Evolutionary conservation across 2,329 filamentous ascomycete species (phyloP).

Genomic region (Colletotrichum sp.): DNA sequence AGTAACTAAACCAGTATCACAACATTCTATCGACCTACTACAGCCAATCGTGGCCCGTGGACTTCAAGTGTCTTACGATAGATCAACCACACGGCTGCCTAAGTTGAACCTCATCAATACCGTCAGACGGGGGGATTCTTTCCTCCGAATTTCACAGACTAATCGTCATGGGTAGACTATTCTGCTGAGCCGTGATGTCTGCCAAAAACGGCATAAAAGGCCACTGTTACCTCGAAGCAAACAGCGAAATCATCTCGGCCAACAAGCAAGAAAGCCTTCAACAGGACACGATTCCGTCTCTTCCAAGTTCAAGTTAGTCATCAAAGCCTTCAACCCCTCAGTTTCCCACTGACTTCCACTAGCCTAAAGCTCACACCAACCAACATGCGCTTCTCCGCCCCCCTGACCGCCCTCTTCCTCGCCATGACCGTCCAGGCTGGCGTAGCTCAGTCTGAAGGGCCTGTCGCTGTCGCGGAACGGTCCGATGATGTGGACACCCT

Average conservation of each 20-base stretch:
- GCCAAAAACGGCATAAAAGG: not conserved
- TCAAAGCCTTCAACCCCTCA: not conserved
- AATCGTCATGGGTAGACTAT: not conserved
- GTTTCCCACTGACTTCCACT: not conserved
- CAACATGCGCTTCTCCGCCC: conserved; percentile 17
- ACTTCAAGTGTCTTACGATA: not conserved
- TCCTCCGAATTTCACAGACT: not conserved
- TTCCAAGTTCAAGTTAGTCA: not conserved
- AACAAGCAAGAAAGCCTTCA: not conserved
- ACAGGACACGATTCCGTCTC: not conserved
- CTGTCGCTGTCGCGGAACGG: not conserved
- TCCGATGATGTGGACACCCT: not conserved
- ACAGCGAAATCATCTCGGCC: not conserved
- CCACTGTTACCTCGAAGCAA: not conserved
- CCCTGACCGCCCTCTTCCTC: conserved; percentile 1
- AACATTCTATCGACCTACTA: not conserved
- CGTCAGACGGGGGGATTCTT: not conserved
- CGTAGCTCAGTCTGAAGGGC: not conserved
- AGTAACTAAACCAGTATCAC: not conserved
- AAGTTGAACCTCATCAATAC: not conserved
- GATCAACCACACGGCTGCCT: not conserved
- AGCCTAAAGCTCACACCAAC: not conserved
- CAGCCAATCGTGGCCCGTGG: not conserved
- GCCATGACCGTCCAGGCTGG: not conserved
- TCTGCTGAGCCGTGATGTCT: not conserved